Evolutionary conservation across 164 flowering plant genomes (phyloP).

Genomic region (Vitis vinifera): DNA sequence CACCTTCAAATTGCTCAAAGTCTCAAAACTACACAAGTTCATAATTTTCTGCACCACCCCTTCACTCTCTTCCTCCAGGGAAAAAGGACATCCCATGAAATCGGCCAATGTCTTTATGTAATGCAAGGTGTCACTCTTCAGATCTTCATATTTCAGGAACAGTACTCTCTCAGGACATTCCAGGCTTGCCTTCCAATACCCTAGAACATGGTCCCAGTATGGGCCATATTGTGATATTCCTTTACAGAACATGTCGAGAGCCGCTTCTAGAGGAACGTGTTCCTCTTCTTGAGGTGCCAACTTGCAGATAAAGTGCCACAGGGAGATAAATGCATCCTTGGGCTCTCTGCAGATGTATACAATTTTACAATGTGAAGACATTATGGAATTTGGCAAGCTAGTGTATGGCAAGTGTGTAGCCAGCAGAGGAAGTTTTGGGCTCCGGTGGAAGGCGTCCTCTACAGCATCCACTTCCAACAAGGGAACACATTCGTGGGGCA

Average conservation of each 20-base stretch:
- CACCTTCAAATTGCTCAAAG: slow-evolving; percentile 24
- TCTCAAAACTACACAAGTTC: slow-evolving; percentile 27
- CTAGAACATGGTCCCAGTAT: slow-evolving; percentile 27
- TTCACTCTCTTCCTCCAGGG: slow-evolving; percentile 13
- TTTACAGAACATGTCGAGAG: slow-evolving; percentile 18
- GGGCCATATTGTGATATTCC: slow-evolving; percentile 20
- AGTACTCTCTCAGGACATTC: slow-evolving; percentile 10
- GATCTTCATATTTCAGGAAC: slow-evolving; percentile 16
- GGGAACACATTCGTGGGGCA: too few relatives aligned
- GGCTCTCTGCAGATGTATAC: slow-evolving; percentile 19
- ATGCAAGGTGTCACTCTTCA: slow-evolving; percentile 6
- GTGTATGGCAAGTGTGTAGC: slow-evolving; percentile 9
- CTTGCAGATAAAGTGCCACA: slow-evolving; percentile 15
- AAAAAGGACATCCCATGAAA: slow-evolving; percentile 25
- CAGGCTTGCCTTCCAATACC: slow-evolving; percentile 24
- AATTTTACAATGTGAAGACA: slow-evolving; percentile 6
- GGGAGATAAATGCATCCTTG: slow-evolving; percentile 15
- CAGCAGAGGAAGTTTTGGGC: background rate
- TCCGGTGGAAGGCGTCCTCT: too few relatives aligned
- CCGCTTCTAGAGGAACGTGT: slow-evolving; percentile 7
- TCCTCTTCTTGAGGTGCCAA: background rate
- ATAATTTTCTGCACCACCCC: slow-evolving; percentile 16
- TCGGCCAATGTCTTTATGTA: slow-evolving; percentile 15
- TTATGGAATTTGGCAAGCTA: slow-evolving; percentile 4
- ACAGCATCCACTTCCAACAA: too few relatives aligned